Conservation (phyloP, 1,284 basidiomycete genomes). For the Cerrena zonata region DNA sequence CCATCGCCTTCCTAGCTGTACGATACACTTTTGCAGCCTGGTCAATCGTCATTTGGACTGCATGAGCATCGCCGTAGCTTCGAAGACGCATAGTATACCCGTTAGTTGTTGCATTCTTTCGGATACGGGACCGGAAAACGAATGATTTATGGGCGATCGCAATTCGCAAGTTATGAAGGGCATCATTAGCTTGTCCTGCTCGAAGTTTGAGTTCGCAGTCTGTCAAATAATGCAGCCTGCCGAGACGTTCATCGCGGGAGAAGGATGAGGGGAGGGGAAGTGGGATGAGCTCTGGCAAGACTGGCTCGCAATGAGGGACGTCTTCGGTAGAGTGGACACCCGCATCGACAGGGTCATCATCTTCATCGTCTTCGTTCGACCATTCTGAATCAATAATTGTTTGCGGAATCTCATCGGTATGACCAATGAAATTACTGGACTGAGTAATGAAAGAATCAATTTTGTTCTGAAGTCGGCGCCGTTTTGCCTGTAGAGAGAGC, state of each 20-base stretch:
- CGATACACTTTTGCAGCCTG: too few species aligned
- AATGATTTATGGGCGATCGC: background rate
- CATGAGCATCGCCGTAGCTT: too few species aligned
- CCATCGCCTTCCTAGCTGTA: too few species aligned
- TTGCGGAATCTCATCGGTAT: background rate
- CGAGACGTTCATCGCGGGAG: background rate
- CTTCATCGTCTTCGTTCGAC: background rate
- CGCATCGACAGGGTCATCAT: background rate
- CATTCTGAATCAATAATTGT: background rate
- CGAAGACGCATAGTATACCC: too few species aligned
- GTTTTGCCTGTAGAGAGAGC: background rate
- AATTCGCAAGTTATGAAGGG: background rate
- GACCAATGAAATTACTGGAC: background rate
- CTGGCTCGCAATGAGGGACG: background rate
- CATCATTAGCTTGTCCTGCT: too few species aligned
- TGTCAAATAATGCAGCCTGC: background rate
- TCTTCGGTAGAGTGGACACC: background rate
- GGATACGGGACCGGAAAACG: too few species aligned
- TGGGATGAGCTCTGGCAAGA: background rate
- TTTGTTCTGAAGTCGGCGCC: background rate
- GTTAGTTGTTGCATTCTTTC: too few species aligned
- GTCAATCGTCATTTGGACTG: too few species aligned
- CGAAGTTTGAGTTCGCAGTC: too few species aligned
- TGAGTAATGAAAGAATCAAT: background rate
- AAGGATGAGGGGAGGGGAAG: background rate